Evolutionary conservation across 1,284 basidiomycete genomes (phyloP), one percentile per base, ranked within the genome.

Genomic region (Xerocomus alliaceus): DNA sequence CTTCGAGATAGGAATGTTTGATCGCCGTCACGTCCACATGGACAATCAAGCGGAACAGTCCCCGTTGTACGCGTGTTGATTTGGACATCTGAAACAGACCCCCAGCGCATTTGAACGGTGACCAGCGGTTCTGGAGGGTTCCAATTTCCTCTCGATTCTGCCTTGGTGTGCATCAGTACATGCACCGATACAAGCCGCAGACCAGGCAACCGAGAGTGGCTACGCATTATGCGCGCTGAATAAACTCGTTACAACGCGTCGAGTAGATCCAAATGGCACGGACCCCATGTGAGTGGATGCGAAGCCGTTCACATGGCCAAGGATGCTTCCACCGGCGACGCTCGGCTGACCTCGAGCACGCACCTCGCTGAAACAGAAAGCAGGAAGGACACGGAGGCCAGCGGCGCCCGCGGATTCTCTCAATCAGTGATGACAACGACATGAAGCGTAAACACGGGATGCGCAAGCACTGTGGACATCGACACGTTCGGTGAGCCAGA

Each of bases 61-160:
- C n/a, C n/a, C n/a, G n/a, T n/a, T n/a, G n/a, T n/a, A n/a, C n/a
- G n/a, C n/a, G n/a, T n/a, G n/a, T n/a, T n/a, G n/a, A n/a, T n/a
- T n/a, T n/a, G n/a, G n/a, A n/a, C n/a, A n/a, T n/a, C 49, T 51
- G 54, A 68, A 66, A 70, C 65, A 47, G 44, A 39, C 32, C 37
- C 37, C 47, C 26, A 31, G 56, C 48, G 47, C 58, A 44, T 52
- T 24, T 31, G 29, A 61, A 54, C 29, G 57, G 28, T 17, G 49
- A 12, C 42, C 44, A n/a, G 44, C 42, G 20, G n/a, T n/a, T n/a
- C n/a, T n/a, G n/a, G n/a, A n/a, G n/a, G n/a, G n/a, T n/a, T n/a
- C n/a, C n/a, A n/a, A n/a, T n/a, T n/a, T n/a, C n/a, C n/a, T n/a
- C n/a, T n/a, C n/a, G n/a, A n/a, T n/a, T n/a, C n/a, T n/a, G n/a